phyloP scores from a whole-genome alignment of 2,329 filamentous ascomycete genomes.

The Botrytis byssoidea region DNA sequence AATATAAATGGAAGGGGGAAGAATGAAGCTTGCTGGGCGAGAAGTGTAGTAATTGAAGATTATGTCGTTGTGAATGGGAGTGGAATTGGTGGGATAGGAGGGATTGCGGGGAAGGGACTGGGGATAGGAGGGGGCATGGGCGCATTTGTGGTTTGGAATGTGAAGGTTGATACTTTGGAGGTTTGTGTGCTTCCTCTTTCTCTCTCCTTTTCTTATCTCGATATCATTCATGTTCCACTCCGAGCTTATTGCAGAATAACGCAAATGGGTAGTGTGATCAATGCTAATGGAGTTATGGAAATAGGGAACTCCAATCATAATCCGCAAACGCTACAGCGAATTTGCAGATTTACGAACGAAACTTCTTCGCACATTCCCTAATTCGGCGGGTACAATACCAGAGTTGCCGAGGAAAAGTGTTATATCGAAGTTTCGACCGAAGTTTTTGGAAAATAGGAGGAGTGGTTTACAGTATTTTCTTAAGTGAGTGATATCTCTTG shows the following conservation, averaged over 20 bases:
- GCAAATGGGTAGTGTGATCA: not conserved
- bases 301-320: slow-evolving; percentile 60
- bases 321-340: slow-evolving; percentile 81
- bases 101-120: not conserved
- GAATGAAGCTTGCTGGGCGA: slow-evolving; percentile 63
- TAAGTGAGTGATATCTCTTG: slow-evolving; percentile 61
- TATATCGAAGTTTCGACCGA: slow-evolving; percentile 79
- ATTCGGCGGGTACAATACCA: slow-evolving; percentile 83
- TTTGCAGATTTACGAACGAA: slow-evolving; percentile 79
- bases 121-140: slow-evolving; percentile 45
- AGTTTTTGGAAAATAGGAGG: slow-evolving; percentile 82
- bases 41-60: slow-evolving; percentile 59
- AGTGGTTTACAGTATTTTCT: slow-evolving; percentile 87
- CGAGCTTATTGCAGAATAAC: not conserved
- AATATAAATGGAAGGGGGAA: slow-evolving; percentile 26
- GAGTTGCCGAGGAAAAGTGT: slow-evolving; percentile 86
- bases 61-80: slow-evolving; percentile 50
- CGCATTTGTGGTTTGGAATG: slow-evolving; percentile 96
- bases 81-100: slow-evolving; percentile 24
- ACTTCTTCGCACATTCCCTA: slow-evolving; percentile 77
- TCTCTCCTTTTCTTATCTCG: not conserved
- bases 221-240: not conserved
- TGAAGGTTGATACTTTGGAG: slow-evolving; percentile 79
- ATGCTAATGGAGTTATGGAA: slow-evolving; percentile 29
- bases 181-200: slow-evolving; percentile 45